Percentiles rank a stretch among this genome's conserved stretches.
Conservation (phyloP, 148 eudicot species). For the Agrostemma githago region DNA sequence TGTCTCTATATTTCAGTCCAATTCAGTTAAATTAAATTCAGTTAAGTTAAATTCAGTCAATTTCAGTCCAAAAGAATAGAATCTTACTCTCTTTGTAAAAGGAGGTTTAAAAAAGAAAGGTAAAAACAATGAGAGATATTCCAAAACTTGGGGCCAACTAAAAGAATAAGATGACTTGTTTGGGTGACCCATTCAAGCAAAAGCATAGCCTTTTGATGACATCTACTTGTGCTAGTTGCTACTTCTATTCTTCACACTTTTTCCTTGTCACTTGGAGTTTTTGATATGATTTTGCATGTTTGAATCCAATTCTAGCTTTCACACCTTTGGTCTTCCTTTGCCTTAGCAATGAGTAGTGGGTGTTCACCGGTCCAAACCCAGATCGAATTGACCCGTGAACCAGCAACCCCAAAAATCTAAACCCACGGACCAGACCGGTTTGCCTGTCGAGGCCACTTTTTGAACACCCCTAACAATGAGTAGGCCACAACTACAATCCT, state of each 20-base stretch:
- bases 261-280: slow-evolving; percentile 14
- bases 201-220: slow-evolving; percentile 20
- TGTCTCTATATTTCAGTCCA: too few species aligned
- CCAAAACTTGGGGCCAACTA: slow-evolving; percentile 20
- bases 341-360: too few species aligned
- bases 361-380: too few species aligned
- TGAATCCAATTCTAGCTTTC: slow-evolving; percentile 21
- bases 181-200: slow-evolving; percentile 18
- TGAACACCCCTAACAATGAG: too few species aligned
- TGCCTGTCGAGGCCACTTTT: too few species aligned
- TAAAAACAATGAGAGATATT: slow-evolving; percentile 18
- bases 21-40: too few species aligned
- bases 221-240: slow-evolving; percentile 23
- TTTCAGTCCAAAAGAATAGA: too few species aligned
- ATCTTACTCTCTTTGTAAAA: slow-evolving; percentile 33
- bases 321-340: slow-evolving; percentile 14
- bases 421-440: too few species aligned
- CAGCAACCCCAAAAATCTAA: too few species aligned
- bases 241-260: slow-evolving; percentile 20
- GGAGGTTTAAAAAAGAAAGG: slow-evolving; percentile 12
- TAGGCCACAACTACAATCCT: too few species aligned
- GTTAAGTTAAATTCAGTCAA: too few species aligned
- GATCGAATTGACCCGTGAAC: too few species aligned
- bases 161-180: slow-evolving; percentile 30
- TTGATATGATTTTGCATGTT: slow-evolving; percentile 2